These are phyloP conservation scores for Candida albicans DNA, from an alignment of 1,139 yeast genomes.

Conservation along the genomic window DNA sequence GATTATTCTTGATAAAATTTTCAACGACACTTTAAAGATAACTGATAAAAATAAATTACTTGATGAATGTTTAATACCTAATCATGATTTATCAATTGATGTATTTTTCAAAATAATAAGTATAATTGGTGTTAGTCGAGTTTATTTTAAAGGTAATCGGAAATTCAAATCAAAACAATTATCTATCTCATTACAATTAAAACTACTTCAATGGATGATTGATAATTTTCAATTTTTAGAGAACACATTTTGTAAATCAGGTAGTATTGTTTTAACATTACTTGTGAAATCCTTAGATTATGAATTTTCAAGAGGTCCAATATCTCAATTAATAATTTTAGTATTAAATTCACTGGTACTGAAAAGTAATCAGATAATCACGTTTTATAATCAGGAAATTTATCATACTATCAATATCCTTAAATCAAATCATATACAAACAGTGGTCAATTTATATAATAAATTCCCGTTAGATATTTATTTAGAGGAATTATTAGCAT, in stretches of 20 bases:
- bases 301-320: conserved; percentile 30
- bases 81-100: conserved; percentile 9
- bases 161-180: conserved; percentile 21
- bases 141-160: conserved; percentile 20
- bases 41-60: conserved; percentile 11
- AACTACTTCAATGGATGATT: conserved; percentile 29
- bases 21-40: conserved; percentile 6
- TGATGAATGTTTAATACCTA: conserved; percentile 13
- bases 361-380: not conserved
- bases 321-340: conserved; percentile 28
- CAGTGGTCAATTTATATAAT: conserved; percentile 30
- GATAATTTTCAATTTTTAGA: conserved; percentile 26
- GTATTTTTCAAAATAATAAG: conserved; percentile 24
- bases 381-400: conserved; percentile 11
- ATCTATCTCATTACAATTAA: conserved; percentile 20
- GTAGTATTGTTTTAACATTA: conserved; percentile 24
- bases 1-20: conserved; percentile 5
- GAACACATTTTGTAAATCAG: conserved; percentile 11
- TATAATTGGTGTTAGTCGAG: conserved; percentile 27
- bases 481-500: conserved; percentile 24
- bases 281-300: conserved; percentile 28
- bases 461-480: conserved; percentile 39
- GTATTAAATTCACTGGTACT: conserved; percentile 13
- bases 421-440: conserved; percentile 37
- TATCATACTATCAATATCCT: conserved; percentile 14